A percentile compares a stretch with the other conserved stretches of the same genome.
These are phyloP conservation scores for Fraxinus ornus DNA, from an alignment of 305 asterid species.

Conservation along the genomic window DNA sequence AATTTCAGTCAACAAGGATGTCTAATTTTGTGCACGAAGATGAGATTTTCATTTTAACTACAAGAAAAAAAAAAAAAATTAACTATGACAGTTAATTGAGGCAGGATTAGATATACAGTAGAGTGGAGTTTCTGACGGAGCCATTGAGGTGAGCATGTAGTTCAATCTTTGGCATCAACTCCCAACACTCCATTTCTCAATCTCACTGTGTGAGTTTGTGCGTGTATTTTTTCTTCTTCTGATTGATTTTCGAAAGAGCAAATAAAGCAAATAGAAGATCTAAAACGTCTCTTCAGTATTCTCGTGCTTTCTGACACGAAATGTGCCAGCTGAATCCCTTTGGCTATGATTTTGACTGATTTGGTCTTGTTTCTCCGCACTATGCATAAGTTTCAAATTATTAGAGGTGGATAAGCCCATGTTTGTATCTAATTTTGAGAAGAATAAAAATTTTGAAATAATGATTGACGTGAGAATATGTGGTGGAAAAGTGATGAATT, in stretches of 20 bases:
- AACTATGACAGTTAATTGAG: not conserved
- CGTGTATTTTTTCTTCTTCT: not conserved
- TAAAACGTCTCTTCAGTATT: not conserved
- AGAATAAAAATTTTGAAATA: no score
- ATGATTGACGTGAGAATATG: no score
- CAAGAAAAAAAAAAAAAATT: slow-evolving; percentile 1
- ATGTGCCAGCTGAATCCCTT: not conserved
- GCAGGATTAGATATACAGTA: slow-evolving; percentile 45
- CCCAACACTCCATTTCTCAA: slow-evolving; percentile 58
- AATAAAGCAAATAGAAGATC: not conserved
- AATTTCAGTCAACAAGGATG: not conserved
- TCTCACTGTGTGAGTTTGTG: not conserved
- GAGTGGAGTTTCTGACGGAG: slow-evolving; percentile 80
- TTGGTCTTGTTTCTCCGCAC: not conserved
- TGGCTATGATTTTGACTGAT: not conserved
- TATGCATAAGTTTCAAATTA: not conserved
- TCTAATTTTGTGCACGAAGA: not conserved
- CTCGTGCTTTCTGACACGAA: not conserved
- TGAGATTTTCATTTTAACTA: not conserved
- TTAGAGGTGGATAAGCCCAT: not conserved
- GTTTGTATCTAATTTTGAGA: no score
- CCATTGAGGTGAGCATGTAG: slow-evolving; percentile 96
- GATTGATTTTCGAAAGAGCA: not conserved
- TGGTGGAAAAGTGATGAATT: no score
- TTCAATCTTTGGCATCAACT: slow-evolving; percentile 76